Conservation (phyloP, 371 early-diverging fungal species). For the Umbelopsis sp. region DNA sequence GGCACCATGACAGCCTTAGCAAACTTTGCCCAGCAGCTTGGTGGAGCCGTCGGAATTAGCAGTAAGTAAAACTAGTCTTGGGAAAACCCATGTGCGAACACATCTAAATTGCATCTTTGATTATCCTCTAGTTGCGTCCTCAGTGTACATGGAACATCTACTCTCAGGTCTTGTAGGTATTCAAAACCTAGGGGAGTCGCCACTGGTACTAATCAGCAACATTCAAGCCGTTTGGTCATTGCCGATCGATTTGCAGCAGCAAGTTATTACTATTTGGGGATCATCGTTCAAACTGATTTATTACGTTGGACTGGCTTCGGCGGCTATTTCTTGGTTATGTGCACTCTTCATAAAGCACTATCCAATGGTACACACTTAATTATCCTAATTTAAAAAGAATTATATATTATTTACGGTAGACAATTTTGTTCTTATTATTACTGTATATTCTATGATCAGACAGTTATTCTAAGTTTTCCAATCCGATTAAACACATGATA, state of each 20-base stretch:
- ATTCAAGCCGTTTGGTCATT: conserved; percentile 1
- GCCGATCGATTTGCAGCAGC: neutral
- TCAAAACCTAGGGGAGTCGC: neutral
- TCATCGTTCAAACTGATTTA: conserved; percentile 4
- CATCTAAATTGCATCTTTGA: neutral
- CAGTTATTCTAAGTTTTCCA: too few relatives aligned
- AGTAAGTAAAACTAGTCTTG: neutral
- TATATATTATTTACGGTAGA: too few relatives aligned
- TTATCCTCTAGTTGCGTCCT: neutral
- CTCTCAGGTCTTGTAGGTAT: neutral
- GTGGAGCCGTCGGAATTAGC: conserved; percentile 4
- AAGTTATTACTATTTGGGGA: neutral
- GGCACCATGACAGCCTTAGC: conserved; percentile 6
- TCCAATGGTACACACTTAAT: neutral
- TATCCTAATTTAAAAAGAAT: neutral
- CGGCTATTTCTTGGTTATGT: neutral
- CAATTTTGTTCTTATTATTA: neutral
- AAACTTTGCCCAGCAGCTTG: conserved; percentile 6
- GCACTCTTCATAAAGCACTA: conserved; percentile 11
- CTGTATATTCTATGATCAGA: too few relatives aligned
- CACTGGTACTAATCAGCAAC: neutral
- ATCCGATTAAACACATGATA: too few relatives aligned
- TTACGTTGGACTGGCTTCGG: neutral
- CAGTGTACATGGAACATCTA: neutral
- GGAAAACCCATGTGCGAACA: neutral